Percentiles rank a stretch among this genome's conserved stretches.
These are phyloP conservation scores for Thelonectria olida DNA, from an alignment of 2,329 filamentous ascomycete species.

Conservation along the genomic window DNA sequence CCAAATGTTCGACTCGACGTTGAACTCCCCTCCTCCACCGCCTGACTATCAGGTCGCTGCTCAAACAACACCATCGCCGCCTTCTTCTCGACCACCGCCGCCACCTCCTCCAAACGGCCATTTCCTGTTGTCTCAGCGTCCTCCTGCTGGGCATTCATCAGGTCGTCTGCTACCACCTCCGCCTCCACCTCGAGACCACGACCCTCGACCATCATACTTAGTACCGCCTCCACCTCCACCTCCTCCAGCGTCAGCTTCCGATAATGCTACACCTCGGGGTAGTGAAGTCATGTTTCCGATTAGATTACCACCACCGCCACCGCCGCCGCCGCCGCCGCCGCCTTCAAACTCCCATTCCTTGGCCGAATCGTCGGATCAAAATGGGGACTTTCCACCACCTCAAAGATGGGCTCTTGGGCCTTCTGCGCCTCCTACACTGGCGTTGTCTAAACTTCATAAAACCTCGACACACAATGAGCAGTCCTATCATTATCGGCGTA, in stretches of 20 bases:
- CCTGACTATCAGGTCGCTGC: conserved; percentile 5
- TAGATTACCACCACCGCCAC: conserved; percentile 14
- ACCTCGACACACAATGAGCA: conserved; percentile 9
- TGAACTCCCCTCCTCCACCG: conserved; percentile 24
- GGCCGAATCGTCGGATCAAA: not conserved
- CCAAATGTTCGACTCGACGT: conserved; percentile 22
- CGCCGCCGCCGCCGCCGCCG: conserved; percentile 1
- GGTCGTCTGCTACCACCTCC: conserved; percentile 12
- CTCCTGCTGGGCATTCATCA: not conserved
- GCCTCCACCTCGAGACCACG: conserved; percentile 19
- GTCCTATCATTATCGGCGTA: conserved; percentile 10
- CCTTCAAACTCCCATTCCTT: conserved; percentile 2
- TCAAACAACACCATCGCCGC: conserved; percentile 11
- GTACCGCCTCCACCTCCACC: conserved; percentile 17
- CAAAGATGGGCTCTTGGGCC: not conserved
- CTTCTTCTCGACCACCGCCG: conserved; percentile 19
- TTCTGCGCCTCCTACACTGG: not conserved
- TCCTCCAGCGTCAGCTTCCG: conserved; percentile 18
- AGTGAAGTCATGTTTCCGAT: conserved; percentile 10
- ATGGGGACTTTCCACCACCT: not conserved
- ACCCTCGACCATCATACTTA: conserved; percentile 3
- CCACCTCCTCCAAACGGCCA: conserved; percentile 12
- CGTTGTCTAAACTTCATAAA: conserved; percentile 1
- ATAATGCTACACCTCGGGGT: conserved; percentile 13
- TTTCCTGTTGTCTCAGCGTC: conserved; percentile 1